Evolutionary conservation across 306 rosid genomes (phyloP).

Genomic region (Lotus japonicus): DNA sequence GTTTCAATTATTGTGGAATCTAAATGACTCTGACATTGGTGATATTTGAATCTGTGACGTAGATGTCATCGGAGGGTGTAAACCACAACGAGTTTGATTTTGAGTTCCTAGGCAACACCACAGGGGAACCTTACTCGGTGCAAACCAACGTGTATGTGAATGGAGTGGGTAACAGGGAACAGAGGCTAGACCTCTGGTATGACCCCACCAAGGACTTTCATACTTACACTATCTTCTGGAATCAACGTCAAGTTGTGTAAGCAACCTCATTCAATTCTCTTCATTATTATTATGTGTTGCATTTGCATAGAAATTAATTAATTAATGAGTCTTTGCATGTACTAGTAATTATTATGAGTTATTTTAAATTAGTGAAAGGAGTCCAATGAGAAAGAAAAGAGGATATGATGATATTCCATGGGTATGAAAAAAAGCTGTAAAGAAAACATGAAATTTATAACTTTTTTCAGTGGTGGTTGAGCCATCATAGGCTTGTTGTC

Average conservation of each 20-base stretch:
- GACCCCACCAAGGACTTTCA: constrained; percentile 85
- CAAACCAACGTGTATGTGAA: constrained; percentile 85
- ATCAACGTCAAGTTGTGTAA: constrained; percentile 87
- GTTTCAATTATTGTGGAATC: constrained; percentile 11
- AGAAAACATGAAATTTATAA: neutral
- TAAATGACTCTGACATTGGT: constrained; percentile 1
- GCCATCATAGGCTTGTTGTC: constrained; percentile 11
- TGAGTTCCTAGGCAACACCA: constrained; percentile 80
- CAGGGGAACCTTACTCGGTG: constrained; percentile 82
- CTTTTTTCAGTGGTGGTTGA: constrained; percentile 27
- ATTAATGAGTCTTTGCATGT: neutral
- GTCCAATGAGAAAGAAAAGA: neutral
- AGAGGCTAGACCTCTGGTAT: constrained; percentile 87
- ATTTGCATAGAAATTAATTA: too few species aligned
- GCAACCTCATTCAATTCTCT: constrained; percentile 12
- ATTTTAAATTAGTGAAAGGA: neutral
- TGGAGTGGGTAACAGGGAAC: constrained; percentile 88
- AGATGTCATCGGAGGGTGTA: constrained; percentile 96
- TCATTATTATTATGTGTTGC: neutral
- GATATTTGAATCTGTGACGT: neutral
- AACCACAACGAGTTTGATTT: constrained; percentile 82
- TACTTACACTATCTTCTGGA: constrained; percentile 77
- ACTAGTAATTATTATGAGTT: neutral
- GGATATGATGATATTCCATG: neutral
- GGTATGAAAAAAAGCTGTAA: constrained; percentile 12